These are phyloP conservation scores for Polygonum maritimum DNA, from an alignment of 148 eudicot genomes.

Conservation along the genomic window DNA sequence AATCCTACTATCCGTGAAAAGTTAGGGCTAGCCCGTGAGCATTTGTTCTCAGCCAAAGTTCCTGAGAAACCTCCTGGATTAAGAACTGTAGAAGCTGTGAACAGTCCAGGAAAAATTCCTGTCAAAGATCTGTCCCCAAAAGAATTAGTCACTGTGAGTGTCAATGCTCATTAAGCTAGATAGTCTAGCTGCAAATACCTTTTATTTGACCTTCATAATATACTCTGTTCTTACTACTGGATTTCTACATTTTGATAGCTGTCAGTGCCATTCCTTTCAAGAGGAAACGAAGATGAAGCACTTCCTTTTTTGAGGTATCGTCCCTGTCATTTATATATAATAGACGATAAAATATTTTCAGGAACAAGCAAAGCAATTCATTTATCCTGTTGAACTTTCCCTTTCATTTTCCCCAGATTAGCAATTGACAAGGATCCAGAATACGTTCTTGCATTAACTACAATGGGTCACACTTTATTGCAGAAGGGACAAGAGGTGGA, in stretches of 20 bases:
- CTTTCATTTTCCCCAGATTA: constrained; percentile 32
- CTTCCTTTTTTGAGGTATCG: constrained; percentile 46
- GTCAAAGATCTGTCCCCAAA: constrained; percentile 43
- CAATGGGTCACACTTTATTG: constrained; percentile 55
- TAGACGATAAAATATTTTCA: too few relatives aligned
- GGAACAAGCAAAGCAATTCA: too few relatives aligned
- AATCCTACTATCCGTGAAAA: constrained; percentile 44
- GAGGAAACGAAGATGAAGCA: constrained; percentile 45
- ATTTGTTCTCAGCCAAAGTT: constrained; percentile 13
- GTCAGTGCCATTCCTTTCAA: constrained; percentile 36
- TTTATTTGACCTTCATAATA: neutral
- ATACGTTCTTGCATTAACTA: constrained; percentile 50
- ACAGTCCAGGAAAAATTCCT: constrained; percentile 23
- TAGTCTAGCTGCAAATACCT: neutral
- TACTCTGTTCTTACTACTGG: constrained; percentile 6
- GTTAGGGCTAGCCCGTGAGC: constrained; percentile 48
- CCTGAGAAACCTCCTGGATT: constrained; percentile 16
- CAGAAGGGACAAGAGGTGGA: constrained; percentile 32
- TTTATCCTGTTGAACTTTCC: neutral
- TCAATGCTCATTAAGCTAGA: constrained; percentile 14
- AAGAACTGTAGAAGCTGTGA: constrained; percentile 20
- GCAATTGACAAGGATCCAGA: constrained; percentile 84
- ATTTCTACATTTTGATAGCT: constrained; percentile 34
- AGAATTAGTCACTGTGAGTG: constrained; percentile 61
- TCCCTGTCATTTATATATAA: neutral